Evolutionary conservation across 306 rosid genomes (phyloP).

Genomic region (Luffa aegyptiaca): DNA sequence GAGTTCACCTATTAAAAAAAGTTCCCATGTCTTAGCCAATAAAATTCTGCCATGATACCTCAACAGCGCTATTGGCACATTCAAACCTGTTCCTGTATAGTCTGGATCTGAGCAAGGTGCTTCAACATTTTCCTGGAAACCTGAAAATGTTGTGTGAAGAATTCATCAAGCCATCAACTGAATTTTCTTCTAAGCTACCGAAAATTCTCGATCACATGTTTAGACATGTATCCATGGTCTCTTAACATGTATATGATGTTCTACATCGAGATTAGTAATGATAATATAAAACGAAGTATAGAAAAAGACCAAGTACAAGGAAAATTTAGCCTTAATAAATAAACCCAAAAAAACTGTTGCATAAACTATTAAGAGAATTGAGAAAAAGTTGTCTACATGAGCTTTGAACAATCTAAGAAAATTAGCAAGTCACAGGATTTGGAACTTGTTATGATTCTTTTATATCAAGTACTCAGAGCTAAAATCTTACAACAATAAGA

Average conservation of each 20-base stretch:
- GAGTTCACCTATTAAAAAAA: slow-evolving; percentile 53
- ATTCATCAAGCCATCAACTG: not conserved
- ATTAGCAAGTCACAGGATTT: not conserved
- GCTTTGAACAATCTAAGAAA: not conserved
- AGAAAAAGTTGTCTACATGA: not conserved
- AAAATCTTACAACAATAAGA: not conserved
- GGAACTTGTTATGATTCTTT: not conserved
- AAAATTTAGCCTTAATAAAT: not conserved
- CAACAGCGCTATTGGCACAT: not conserved
- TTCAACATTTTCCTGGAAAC: slow-evolving; percentile 62
- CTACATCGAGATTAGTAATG: not conserved
- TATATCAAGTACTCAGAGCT: not conserved
- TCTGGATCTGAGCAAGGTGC: slow-evolving; percentile 58
- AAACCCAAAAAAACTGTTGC: not conserved
- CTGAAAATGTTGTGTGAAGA: slow-evolving; percentile 27
- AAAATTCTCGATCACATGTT: not conserved
- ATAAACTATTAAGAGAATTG: not conserved
- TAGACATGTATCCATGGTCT: not conserved
- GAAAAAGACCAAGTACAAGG: not conserved
- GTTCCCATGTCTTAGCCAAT: slow-evolving; percentile 2
- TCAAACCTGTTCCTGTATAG: slow-evolving; percentile 72
- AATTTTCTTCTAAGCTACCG: not conserved
- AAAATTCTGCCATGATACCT: not conserved
- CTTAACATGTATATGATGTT: not conserved
- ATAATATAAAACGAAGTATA: not conserved